These are phyloP conservation scores for Thalassiosira pacifica DNA, from an alignment of 352 stramenopile genomes.

Conservation along the genomic window DNA sequence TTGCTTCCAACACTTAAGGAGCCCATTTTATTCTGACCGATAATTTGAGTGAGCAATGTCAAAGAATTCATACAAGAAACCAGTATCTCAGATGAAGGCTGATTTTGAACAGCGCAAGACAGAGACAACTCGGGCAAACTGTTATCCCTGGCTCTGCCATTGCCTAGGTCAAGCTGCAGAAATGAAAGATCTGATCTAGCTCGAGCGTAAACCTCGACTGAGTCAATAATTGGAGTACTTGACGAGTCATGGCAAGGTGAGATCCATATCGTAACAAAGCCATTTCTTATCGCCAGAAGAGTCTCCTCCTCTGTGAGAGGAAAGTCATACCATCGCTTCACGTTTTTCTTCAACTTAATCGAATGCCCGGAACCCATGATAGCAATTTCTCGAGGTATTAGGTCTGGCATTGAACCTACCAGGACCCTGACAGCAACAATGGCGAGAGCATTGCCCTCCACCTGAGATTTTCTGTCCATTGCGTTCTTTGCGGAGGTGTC, in stretches of 20 bases:
- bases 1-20: conserved; percentile 39
- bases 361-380: conserved; percentile 73
- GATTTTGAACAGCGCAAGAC: background rate
- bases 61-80: conserved; percentile 63
- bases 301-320: conserved; percentile 84
- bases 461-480: conserved; percentile 8
- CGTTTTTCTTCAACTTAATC: conserved; percentile 73
- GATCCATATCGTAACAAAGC: conserved; percentile 81
- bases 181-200: conserved; percentile 59
- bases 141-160: conserved; percentile 6
- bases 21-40: conserved; percentile 42
- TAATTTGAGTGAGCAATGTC: conserved; percentile 55
- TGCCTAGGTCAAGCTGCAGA: conserved; percentile 26
- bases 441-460: conserved; percentile 48
- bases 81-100: conserved; percentile 31
- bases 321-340: conserved; percentile 86
- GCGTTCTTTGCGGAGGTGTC: conserved; percentile 26
- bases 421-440: conserved; percentile 84
- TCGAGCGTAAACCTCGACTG: conserved; percentile 84
- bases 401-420: conserved; percentile 77
- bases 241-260: conserved; percentile 65
- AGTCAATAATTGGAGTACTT: conserved; percentile 79
- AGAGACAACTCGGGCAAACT: background rate
- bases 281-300: conserved; percentile 75
- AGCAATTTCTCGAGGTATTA: conserved; percentile 74